Evolutionary conservation across 768 basidiomycete species (phyloP), one percentile per base, ranked within the genome.

Genomic region (Collybiopsis luxurians): DNA sequence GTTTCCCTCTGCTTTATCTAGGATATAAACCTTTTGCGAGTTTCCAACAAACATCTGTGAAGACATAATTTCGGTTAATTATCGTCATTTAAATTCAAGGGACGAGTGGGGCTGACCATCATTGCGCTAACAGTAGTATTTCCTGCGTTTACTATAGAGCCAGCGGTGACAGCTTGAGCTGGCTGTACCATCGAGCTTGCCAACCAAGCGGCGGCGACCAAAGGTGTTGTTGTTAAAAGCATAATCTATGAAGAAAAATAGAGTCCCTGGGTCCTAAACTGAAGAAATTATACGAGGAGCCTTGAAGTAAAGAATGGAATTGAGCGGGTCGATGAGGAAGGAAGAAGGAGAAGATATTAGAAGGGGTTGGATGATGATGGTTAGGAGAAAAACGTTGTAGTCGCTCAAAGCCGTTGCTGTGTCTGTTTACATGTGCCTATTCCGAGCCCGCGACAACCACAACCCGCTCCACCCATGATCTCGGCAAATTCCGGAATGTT

Each of bases 1-100:
- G 66, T 95, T 94, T 27, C 82, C 83, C 66, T 94, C 91, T 2
- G 86, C 84, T 74, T 97, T 97, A 76, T 97, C 94, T 19, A 95
- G 73, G 26, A 95, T 89, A 71, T 95, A 95, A 27, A 95, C 88
- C 67, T 85, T 91, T 63, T 91, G 74, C 5, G 79, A 74, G 59
- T 87, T 90, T 27, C 90, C 92, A 50, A 94, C 71, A 69, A 94
- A 92, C 82, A 89, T 84, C 89, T 89, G 65, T 27, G 15, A 21
- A 43, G 4, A 47, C 24, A 15, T 15, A 55, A 55, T 10, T 31
- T 34, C 34, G 23, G 26, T 12, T 6, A 27, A 30, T 13, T 10
- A 23, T 24, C 19, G 10, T 48, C 44, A 31, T 53, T 23, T 7
- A 21, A 43, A 52, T 13, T n/a, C n/a, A 23, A n/a, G 19, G 27